A percentile compares a stretch with the other conserved stretches of the same genome.
These are phyloP conservation scores for Eucalyptus brandiana DNA, from an alignment of 345 rosid species.

Conservation along the genomic window DNA sequence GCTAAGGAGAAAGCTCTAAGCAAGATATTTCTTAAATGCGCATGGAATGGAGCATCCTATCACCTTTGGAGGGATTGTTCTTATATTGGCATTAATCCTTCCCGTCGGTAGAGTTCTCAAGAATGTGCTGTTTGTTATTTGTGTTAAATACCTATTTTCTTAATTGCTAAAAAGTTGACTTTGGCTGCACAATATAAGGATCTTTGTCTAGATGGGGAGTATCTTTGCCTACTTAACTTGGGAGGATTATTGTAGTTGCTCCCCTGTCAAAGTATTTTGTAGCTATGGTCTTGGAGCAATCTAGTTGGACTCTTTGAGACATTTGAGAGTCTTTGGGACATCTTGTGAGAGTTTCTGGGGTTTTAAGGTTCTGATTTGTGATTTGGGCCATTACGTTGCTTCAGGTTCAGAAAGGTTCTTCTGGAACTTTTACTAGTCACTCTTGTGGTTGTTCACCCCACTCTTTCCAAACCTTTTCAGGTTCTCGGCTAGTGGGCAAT, in stretches of 20 bases:
- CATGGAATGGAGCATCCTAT: neutral
- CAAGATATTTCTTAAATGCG: neutral
- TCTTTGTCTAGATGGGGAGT: neutral
- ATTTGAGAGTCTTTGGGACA: no score
- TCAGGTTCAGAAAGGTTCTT: neutral
- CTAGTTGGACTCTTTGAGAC: neutral
- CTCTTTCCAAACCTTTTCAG: no score
- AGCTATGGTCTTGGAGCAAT: neutral
- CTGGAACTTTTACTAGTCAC: neutral
- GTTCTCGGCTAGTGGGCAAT: no score
- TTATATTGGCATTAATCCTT: neutral
- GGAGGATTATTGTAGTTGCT: neutral
- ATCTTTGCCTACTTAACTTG: neutral
- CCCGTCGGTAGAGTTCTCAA: neutral
- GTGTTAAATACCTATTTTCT: neutral
- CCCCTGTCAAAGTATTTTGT: neutral
- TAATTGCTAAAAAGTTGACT: neutral
- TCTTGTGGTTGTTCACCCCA: no score
- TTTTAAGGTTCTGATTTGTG: neutral
- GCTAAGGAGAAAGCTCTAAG: neutral
- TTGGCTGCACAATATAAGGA: neutral
- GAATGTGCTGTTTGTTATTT: neutral
- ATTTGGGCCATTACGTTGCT: neutral
- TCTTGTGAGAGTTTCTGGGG: no score
- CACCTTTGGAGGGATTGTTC: neutral